Base-by-base conservation (phyloP, 768 basidiomycete genomes). In the Imleria badia region DNA sequence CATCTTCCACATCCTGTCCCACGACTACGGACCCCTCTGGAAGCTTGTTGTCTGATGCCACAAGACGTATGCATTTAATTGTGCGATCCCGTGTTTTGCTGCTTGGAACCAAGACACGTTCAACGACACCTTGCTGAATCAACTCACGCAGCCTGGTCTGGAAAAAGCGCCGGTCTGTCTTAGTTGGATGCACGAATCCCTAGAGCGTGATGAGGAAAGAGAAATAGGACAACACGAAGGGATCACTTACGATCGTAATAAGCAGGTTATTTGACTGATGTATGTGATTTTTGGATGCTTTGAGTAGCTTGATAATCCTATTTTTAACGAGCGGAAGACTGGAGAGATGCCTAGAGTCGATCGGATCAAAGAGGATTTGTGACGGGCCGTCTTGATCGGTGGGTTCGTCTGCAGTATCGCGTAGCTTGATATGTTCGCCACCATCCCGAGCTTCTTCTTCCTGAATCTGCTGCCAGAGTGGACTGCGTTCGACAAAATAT, bases 141-240 rank as follows among this genome's bases (percentile, higher is more conserved):
- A 94, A 75, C 60, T 88, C 89, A 3, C 84, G 81, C 38, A 94
- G 74, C 41, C 91, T 79, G 34, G 79, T 82, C 64, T 85, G 83
- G 67, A 94, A 91, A 63, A 92, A 91, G 14, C 91, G 82, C n/a
- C 91, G 81, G 60, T 92, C 86, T 5, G 82, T 82, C 68, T 85
- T 89, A 6, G 81, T 84, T 31, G 89, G 89, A 66, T 85, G 84
- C 20, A 75, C 61, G 66, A 91, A 91, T 3, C 91, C 91, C 91
- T 94, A 53, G 5, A 39, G 48, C 20, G 48, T 5, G 34, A 38
- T 70, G 20, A 51, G 46, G n/a, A 19, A 5, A 23, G 17, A 31
- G 13, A 36, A 38, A 36, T 15, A 10, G 38, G 12, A 53, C 48
- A 4, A 26, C 13, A 59, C 43, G 23, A 48, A 45, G 42, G 17